These are phyloP conservation scores for Hyphopichia burtonii DNA, from an alignment of 1,139 yeast genomes.

Conservation along the genomic window DNA sequence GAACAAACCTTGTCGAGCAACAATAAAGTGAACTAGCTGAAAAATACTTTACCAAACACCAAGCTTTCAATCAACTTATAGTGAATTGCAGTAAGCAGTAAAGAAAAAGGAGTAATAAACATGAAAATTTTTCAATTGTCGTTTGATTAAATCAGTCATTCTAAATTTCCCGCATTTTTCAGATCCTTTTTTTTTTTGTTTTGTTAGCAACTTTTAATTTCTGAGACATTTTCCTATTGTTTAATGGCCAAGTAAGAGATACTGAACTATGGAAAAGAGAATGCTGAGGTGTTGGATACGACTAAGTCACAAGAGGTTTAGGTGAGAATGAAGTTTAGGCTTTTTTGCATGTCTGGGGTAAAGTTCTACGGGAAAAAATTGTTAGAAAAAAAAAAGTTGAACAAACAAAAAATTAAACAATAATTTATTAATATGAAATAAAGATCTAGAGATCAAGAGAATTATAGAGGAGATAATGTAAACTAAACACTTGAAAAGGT, in stretches of 20 bases:
- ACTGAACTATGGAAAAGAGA: too few relatives aligned
- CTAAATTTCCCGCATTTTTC: background rate
- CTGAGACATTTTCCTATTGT: background rate
- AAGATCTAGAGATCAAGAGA: background rate
- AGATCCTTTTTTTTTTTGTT: background rate
- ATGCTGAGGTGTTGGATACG: too few relatives aligned
- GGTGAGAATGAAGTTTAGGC: too few relatives aligned
- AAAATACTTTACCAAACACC: background rate
- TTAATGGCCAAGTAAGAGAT: too few relatives aligned
- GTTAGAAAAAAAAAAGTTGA: too few relatives aligned
- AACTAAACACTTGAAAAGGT: slow-evolving; percentile 80
- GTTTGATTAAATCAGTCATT: background rate
- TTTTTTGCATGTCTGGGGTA: too few relatives aligned
- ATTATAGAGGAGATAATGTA: background rate
- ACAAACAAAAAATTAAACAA: too few relatives aligned
- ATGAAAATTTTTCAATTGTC: background rate
- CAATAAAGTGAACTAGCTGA: background rate
- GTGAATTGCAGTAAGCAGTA: background rate
- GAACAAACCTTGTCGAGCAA: too few relatives aligned
- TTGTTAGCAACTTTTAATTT: background rate
- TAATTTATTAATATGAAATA: too few relatives aligned
- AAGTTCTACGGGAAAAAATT: too few relatives aligned
- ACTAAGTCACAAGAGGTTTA: too few relatives aligned
- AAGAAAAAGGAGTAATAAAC: background rate
- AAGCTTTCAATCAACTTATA: background rate